phyloP scores from a whole-genome alignment of 495 filamentous ascomycete genomes.

The Tuber magnatum region DNA sequence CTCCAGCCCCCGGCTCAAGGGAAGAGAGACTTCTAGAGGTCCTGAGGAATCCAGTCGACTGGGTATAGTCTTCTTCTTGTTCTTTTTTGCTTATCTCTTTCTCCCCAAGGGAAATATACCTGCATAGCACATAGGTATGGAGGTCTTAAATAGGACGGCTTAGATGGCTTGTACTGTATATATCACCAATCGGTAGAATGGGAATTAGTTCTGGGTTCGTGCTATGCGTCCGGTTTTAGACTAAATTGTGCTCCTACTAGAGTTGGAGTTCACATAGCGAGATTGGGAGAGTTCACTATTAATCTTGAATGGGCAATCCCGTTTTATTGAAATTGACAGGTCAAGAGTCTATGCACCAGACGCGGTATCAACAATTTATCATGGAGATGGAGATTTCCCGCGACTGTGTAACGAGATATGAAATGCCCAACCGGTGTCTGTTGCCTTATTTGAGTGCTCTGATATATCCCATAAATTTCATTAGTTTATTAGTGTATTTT shows the following conservation, averaged over 20 bases:
- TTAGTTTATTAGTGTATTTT: neutral
- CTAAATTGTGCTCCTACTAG: neutral
- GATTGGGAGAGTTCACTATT: neutral
- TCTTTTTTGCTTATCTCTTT: neutral
- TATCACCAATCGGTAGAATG: neutral
- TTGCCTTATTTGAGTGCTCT: neutral
- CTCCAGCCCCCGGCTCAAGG: conserved; percentile 62
- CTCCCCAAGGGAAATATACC: neutral
- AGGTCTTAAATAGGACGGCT: neutral
- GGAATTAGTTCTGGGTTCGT: neutral
- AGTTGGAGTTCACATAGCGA: neutral
- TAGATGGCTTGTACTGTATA: neutral
- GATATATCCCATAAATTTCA: neutral
- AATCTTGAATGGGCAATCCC: neutral
- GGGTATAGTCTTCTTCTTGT: conserved; percentile 54
- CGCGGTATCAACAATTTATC: neutral
- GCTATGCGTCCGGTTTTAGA: neutral
- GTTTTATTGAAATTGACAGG: neutral
- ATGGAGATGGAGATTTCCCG: neutral
- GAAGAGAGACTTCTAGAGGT: conserved; percentile 75
- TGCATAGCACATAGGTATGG: neutral
- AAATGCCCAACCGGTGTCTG: neutral
- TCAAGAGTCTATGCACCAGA: neutral
- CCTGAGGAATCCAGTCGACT: conserved; percentile 76
- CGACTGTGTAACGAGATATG: neutral